These are phyloP conservation scores for Calocybe gangraenosa DNA, from an alignment of 768 basidiomycete genomes.

Conservation along the genomic window DNA sequence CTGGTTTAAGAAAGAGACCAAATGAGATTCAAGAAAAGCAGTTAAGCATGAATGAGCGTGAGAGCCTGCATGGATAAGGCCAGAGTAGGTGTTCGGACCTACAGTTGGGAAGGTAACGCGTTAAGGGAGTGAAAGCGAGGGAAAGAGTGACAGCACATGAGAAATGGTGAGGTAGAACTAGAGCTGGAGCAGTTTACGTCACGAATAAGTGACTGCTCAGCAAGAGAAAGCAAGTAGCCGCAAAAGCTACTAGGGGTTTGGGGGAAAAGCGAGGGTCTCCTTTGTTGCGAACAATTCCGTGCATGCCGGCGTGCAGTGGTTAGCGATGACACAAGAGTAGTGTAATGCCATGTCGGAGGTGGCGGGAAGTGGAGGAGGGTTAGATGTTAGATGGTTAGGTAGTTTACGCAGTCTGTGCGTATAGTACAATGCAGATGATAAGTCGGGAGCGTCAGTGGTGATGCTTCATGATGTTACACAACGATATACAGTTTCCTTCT, in stretches of 20 bases:
- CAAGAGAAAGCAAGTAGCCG: no score
- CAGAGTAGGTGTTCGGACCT: no score
- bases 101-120: neutral
- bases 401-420: neutral
- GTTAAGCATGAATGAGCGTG: no score
- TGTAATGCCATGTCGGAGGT: neutral
- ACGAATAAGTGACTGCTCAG: neutral
- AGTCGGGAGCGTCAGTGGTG: neutral
- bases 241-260: no score
- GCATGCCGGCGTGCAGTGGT: no score
- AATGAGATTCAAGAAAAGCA: no score
- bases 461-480: constrained; percentile 7
- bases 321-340: neutral
- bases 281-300: no score
- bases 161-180: neutral
- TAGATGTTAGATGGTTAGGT: neutral
- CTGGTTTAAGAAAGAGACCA: no score
- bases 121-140: neutral
- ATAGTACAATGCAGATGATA: neutral
- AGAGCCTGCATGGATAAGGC: no score
- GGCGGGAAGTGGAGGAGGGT: neutral
- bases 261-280: no score
- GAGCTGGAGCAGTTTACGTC: neutral
- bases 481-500: constrained; percentile 3
- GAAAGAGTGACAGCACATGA: neutral